Percentiles rank a stretch among this genome's conserved stretches.
Conservation (phyloP, 192 early-diverging fungal genomes). For the Linnemannia hyalina region DNA sequence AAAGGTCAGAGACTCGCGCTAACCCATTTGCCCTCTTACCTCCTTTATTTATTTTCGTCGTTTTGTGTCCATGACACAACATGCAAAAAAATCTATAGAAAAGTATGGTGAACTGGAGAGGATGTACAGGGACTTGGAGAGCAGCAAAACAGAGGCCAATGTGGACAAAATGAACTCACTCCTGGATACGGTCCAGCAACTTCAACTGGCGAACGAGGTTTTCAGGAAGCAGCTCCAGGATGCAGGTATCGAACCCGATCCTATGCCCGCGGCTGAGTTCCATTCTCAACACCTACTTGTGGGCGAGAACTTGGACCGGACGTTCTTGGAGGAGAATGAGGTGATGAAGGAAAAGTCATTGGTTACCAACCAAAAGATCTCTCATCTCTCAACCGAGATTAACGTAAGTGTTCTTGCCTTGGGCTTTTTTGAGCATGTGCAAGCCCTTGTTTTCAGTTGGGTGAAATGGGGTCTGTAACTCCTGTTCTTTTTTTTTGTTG, state of each 20-base stretch:
- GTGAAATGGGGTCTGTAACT: neutral
- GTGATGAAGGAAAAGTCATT: slow-evolving; percentile 39
- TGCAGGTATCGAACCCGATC: slow-evolving; percentile 47
- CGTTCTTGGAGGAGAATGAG: slow-evolving; percentile 49
- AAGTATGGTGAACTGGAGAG: slow-evolving; percentile 33
- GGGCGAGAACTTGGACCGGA: slow-evolving; percentile 40
- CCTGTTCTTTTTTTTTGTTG: neutral
- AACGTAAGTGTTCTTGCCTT: slow-evolving; percentile 24
- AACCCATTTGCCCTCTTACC: neutral
- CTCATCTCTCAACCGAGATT: slow-evolving; percentile 38
- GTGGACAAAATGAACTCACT: slow-evolving; percentile 48
- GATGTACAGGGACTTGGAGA: slow-evolving; percentile 19
- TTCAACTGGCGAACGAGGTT: slow-evolving; percentile 41
- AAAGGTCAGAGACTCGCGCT: neutral
- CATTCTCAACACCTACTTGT: slow-evolving; percentile 29
- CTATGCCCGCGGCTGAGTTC: slow-evolving; percentile 29
- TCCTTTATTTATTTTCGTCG: neutral
- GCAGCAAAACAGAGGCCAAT: slow-evolving; percentile 37
- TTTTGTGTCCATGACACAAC: neutral
- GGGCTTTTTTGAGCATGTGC: neutral
- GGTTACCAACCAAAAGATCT: slow-evolving; percentile 42
- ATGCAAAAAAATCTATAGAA: slow-evolving; percentile 8
- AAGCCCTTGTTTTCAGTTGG: neutral
- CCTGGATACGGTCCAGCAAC: slow-evolving; percentile 39
- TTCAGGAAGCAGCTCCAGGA: slow-evolving; percentile 44